Conservation (phyloP, 768 basidiomycete species). For the Kockovaella imperatae region DNA sequence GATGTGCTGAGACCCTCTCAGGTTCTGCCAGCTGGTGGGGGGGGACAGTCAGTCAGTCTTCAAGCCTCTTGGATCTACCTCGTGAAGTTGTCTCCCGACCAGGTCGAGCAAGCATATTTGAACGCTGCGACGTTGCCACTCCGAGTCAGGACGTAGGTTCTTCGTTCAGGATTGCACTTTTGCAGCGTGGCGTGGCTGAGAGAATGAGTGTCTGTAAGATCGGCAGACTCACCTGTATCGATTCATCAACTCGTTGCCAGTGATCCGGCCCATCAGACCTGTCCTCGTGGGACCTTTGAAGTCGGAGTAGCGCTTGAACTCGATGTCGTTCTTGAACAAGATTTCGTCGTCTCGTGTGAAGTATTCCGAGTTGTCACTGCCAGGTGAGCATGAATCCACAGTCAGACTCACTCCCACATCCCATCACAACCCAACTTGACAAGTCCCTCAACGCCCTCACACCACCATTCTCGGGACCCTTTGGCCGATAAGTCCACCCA, state of each 20-base stretch:
- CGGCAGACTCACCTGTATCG: constrained; percentile 12
- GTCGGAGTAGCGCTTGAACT: constrained; percentile 11
- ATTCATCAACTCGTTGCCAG: not conserved
- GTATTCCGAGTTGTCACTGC: constrained; percentile 44
- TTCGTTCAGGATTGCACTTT: constrained; percentile 21
- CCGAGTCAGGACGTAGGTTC: constrained; percentile 40
- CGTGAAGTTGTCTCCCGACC: constrained; percentile 42
- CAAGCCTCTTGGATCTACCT: not conserved
- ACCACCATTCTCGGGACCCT: constrained; percentile 41
- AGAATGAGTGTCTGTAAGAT: constrained; percentile 29
- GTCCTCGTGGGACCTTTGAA: constrained; percentile 18
- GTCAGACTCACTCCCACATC: constrained; percentile 42
- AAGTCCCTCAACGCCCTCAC: constrained; percentile 31
- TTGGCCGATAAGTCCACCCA: constrained; percentile 42
- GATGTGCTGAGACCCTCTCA: constrained; percentile 39
- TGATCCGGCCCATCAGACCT: constrained; percentile 38
- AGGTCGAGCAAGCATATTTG: constrained; percentile 38
- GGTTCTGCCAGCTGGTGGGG: constrained; percentile 39
- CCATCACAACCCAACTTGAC: constrained; percentile 39
- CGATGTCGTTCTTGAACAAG: constrained; percentile 16
- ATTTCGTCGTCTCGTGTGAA: constrained; percentile 35
- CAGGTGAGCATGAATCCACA: not conserved
- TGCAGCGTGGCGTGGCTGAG: constrained; percentile 28
- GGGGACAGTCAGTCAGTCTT: constrained; percentile 3
- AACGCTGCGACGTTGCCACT: constrained; percentile 41